Base-by-base conservation (phyloP, 306 rosid genomes). In the Alnus glutinosa region DNA sequence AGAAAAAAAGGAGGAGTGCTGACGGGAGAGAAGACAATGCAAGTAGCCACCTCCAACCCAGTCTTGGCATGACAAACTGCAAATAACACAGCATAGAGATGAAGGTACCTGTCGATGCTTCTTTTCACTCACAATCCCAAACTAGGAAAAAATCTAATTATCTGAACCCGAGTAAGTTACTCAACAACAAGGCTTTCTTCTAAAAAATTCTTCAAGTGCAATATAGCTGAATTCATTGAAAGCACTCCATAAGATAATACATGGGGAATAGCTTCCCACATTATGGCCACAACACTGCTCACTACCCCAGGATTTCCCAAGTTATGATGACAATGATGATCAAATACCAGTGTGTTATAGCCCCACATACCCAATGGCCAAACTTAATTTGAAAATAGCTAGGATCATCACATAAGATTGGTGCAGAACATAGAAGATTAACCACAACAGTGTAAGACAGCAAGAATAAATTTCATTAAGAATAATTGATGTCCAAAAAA, bases 41-140 rank as follows among this genome's bases (percentile, higher is more conserved):
- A 83, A 95, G 98, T 71, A 93, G 87, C 98, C 98, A 93, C 87
- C 99, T 95, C 99, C 99, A 93, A 61, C 99, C 99, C 77, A 95
- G 78, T 67, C 72, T 87, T 77, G 99, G 99, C 99, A 95, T 93
- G 85, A 95, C 81, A 83, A 88, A 74, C 99, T 95, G 93, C 86
- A 85, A 83, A 58, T 70, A 77, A 79, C 42, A 76, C 78, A 78
- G 77, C 55, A 83, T 75, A 76, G 39, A 75, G 66, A 82, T 80
- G 52, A 82, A 81, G 77, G 51, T 75, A 69, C 64, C 78, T 48
- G 70, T 73, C 11, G 52, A 42, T 69, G 55, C 71, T 57, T 77
- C 55, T 57, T 68, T 55, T 71, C 68, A 79, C 54, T 39, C 55
- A 67, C 62, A 75, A 71, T 62, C 74, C 74, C 67, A 70, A 70